A percentile compares a stretch with the other conserved stretches of the same genome.
Evolutionary conservation across 2,329 filamentous ascomycete species (phyloP).

Genomic region (Sarocladium brachiariae): DNA sequence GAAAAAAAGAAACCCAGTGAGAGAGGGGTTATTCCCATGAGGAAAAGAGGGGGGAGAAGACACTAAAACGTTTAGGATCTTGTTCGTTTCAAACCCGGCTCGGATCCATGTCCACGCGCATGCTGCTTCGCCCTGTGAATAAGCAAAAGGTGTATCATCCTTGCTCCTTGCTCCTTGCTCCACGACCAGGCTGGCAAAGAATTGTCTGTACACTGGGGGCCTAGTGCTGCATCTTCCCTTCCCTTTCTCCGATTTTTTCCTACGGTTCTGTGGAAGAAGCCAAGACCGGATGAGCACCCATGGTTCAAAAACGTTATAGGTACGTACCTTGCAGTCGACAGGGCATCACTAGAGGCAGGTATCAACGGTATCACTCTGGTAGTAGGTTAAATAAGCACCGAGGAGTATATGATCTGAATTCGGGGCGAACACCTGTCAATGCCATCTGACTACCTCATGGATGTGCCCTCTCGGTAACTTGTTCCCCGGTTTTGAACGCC

Average conservation of each 20-base stretch:
- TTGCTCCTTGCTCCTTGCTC: background rate
- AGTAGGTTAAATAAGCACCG: background rate
- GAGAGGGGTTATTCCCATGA: background rate
- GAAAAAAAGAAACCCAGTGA: background rate
- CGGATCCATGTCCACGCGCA: background rate
- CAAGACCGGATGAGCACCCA: background rate
- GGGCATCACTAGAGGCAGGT: background rate
- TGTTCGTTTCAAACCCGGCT: slow-evolving; percentile 1
- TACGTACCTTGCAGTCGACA: background rate
- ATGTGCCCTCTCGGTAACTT: background rate
- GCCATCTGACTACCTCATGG: background rate
- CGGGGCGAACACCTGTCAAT: background rate
- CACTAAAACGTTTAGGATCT: slow-evolving; percentile 1
- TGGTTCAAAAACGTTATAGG: background rate
- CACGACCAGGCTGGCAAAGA: background rate
- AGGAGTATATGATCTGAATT: background rate
- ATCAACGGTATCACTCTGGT: background rate
- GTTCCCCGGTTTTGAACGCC: background rate
- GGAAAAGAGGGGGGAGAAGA: background rate
- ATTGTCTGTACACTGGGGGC: too few species aligned
- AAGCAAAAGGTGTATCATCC: background rate
- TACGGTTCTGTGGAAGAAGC: background rate
- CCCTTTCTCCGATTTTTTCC: background rate
- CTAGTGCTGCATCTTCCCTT: background rate
- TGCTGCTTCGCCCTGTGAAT: background rate